These are phyloP conservation scores for Jimgerdemannia flammicorona DNA, from an alignment of 192 early-diverging fungal genomes.

Conservation along the genomic window DNA sequence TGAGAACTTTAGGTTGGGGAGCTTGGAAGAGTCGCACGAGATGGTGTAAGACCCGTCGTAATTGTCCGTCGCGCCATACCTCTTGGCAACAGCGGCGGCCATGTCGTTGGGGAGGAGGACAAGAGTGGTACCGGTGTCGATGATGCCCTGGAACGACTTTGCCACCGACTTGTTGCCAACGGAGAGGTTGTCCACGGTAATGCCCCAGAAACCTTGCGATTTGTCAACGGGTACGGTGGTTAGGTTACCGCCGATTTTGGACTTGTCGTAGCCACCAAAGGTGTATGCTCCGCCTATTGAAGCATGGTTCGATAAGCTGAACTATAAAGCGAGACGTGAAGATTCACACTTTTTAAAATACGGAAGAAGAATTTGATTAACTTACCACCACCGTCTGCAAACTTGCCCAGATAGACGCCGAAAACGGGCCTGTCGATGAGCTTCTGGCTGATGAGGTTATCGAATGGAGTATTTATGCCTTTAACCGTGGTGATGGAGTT, in stretches of 20 bases:
- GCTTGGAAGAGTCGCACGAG: slow-evolving; percentile 14
- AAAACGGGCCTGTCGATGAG: slow-evolving; percentile 54
- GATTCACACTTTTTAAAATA: no score
- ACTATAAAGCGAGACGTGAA: no score
- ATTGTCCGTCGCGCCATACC: slow-evolving; percentile 17
- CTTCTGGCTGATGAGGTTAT: slow-evolving; percentile 25
- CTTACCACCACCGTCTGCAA: slow-evolving; percentile 29
- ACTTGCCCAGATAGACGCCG: slow-evolving; percentile 53
- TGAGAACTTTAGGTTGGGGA: slow-evolving; percentile 27
- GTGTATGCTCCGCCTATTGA: slow-evolving; percentile 14
- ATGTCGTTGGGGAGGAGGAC: slow-evolving; percentile 24
- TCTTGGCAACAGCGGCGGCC: slow-evolving; percentile 14
- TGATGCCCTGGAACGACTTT: slow-evolving; percentile 24
- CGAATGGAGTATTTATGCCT: slow-evolving; percentile 48
- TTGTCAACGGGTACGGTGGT: slow-evolving; percentile 11
- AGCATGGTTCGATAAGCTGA: no score
- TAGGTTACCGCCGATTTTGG: slow-evolving; percentile 2
- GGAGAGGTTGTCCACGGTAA: neutral
- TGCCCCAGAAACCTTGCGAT: slow-evolving; percentile 6
- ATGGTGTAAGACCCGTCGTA: slow-evolving; percentile 21
- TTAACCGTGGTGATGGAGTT: slow-evolving; percentile 35
- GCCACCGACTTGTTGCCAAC: neutral
- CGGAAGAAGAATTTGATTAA: neutral
- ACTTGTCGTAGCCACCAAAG: slow-evolving; percentile 12
- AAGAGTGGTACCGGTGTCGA: slow-evolving; percentile 42